phyloP scores from a whole-genome alignment of 2,329 filamentous ascomycete genomes.

The Botryotinia convoluta region DNA sequence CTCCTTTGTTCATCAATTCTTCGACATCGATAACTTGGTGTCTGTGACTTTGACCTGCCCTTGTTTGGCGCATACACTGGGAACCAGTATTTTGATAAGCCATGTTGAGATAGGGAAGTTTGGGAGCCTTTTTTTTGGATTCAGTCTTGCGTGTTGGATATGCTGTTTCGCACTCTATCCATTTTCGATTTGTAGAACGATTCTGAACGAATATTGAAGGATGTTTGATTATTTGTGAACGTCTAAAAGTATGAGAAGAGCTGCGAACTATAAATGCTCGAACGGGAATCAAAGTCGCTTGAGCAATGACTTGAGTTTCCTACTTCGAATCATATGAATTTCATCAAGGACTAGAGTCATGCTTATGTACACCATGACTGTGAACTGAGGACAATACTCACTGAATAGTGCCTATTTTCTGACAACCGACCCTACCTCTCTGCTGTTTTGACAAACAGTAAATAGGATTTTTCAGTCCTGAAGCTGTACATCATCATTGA shows the following conservation, averaged over 20 bases:
- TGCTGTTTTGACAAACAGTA: background rate
- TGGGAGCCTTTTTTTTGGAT: background rate
- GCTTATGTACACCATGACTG: background rate
- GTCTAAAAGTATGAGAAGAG: background rate
- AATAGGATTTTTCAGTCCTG: background rate
- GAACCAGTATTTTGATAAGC: background rate
- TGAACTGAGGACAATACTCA: background rate
- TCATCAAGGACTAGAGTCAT: background rate
- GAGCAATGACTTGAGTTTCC: background rate
- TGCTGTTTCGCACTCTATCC: too few relatives aligned
- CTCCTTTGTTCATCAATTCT: background rate
- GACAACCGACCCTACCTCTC: background rate
- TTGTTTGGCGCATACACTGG: too few relatives aligned
- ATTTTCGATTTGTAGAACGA: too few relatives aligned
- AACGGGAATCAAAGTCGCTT: too few relatives aligned
- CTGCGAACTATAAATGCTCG: background rate
- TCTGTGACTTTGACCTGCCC: background rate
- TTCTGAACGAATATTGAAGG: background rate
- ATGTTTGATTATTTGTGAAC: background rate
- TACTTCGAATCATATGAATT: background rate
- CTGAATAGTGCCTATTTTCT: background rate
- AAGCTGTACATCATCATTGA: background rate
- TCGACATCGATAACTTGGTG: background rate
- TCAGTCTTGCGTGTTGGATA: too few relatives aligned
- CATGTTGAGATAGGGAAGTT: background rate